phyloP scores from a whole-genome alignment of 2,329 filamentous ascomycete species.

The Ophiostoma ulmi region DNA sequence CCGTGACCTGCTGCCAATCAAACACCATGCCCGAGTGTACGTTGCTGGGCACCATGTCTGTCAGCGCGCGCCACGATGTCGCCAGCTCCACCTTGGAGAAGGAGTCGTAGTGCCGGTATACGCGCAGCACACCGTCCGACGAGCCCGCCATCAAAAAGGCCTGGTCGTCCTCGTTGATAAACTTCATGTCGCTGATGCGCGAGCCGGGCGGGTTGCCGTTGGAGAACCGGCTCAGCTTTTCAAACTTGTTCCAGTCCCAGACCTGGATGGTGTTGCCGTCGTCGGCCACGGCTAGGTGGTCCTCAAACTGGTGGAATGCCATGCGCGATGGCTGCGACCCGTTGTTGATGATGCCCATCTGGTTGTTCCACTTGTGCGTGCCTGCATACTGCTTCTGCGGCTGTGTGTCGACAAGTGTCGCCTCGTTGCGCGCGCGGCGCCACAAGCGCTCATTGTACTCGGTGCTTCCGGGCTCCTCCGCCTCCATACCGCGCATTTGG shows the following conservation, averaged over 20 bases:
- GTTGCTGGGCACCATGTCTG: conserved; percentile 88
- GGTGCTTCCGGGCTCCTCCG: conserved; percentile 90
- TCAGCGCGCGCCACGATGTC: conserved; percentile 84
- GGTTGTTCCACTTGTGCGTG: conserved; percentile 79
- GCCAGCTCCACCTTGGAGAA: conserved; percentile 74
- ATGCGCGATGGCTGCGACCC: conserved; percentile 84
- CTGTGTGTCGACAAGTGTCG: conserved; percentile 85
- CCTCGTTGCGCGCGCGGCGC: conserved; percentile 87
- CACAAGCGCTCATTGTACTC: conserved; percentile 95
- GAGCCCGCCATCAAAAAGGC: conserved; percentile 92
- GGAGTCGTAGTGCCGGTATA: conserved; percentile 88
- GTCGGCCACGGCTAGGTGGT: conserved; percentile 89
- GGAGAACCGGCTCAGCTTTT: conserved; percentile 75
- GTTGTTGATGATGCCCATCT: conserved; percentile 80
- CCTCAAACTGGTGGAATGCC: conserved; percentile 96
- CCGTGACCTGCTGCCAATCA: conserved; percentile 98
- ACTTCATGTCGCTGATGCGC: conserved; percentile 88
- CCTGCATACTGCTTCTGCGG: conserved; percentile 86
- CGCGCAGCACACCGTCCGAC: conserved; percentile 87
- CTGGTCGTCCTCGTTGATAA: conserved; percentile 98
- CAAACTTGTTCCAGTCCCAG: conserved; percentile 86
- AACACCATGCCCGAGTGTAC: conserved; percentile 94
- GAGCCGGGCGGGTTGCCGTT: conserved; percentile 91
- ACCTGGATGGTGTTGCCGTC: conserved; percentile 85
- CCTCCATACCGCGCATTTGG: conserved; percentile 94